Conservation (phyloP, 371 early-diverging fungal species). For the Mucor circinelloides region DNA sequence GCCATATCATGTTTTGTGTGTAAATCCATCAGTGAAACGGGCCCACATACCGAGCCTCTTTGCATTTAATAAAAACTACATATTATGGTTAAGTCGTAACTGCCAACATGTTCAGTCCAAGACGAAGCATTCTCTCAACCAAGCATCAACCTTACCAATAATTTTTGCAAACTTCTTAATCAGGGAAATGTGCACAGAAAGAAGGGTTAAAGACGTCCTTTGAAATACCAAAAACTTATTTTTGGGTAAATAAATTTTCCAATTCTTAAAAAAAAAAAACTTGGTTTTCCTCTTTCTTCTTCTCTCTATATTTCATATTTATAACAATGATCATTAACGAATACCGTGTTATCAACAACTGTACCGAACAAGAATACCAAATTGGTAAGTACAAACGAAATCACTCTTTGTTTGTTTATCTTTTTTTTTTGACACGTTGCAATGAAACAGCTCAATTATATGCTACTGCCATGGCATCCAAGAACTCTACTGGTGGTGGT, state of each 20-base stretch:
- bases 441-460: constrained; percentile 61
- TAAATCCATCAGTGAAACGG: not conserved
- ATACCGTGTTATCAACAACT: constrained; percentile 70
- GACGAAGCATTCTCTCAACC: too few relatives aligned
- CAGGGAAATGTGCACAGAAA: not conserved
- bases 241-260: not conserved
- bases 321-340: constrained; percentile 63
- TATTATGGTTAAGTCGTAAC: too few relatives aligned
- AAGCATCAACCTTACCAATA: not conserved
- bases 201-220: not conserved
- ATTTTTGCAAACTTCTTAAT: not conserved
- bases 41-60: not conserved
- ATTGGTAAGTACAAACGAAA: constrained; percentile 23
- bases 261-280: not conserved
- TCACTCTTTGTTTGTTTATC: not conserved
- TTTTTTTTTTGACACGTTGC: not conserved
- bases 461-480: constrained; percentile 71
- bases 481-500: constrained; percentile 69
- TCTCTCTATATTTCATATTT: constrained; percentile 7
- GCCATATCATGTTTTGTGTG: not conserved
- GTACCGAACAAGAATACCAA: constrained; percentile 70
- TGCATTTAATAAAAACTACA: not conserved
- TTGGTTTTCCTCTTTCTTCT: constrained; percentile 1
- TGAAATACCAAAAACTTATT: not conserved
- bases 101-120: too few relatives aligned